A percentile compares a stretch with the other conserved stretches of the same genome.
Conservation (phyloP, 106 monocot genomes). For the Dendrobium chrysotoxum region DNA sequence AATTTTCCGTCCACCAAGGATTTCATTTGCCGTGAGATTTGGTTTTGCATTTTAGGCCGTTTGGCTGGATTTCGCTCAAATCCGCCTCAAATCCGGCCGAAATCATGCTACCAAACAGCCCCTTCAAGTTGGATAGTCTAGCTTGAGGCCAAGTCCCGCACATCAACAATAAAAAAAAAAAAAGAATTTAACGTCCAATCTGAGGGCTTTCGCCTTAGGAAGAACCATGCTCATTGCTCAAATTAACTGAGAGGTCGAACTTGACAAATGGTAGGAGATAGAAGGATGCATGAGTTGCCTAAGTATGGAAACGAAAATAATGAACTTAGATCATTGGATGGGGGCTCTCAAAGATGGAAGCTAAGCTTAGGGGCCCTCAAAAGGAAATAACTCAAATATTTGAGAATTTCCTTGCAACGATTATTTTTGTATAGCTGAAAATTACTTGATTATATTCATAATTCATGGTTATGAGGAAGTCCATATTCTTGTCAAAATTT, state of each 20-base stretch:
- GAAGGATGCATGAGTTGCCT: too few relatives aligned
- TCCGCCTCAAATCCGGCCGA: too few relatives aligned
- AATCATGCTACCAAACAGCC: too few relatives aligned
- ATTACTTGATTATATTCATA: not conserved
- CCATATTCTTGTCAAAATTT: not conserved
- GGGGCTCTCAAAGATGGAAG: not conserved
- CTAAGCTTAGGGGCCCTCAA: not conserved
- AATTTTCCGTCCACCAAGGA: too few relatives aligned
- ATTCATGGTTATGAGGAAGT: not conserved
- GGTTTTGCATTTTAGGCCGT: too few relatives aligned
- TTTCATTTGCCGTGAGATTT: too few relatives aligned
- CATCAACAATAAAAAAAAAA: not conserved
- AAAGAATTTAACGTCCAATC: not conserved
- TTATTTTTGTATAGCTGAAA: not conserved
- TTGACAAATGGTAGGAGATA: not conserved
- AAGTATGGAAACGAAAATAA: not conserved
- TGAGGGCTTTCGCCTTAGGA: not conserved
- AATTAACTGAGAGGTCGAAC: not conserved
- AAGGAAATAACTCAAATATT: not conserved
- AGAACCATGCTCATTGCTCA: not conserved
- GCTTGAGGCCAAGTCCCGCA: not conserved
- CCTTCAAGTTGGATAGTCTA: not conserved
- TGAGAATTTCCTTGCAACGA: not conserved
- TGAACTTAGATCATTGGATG: not conserved
- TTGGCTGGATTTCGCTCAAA: too few relatives aligned